Conservation (phyloP, 495 filamentous ascomycete genomes). For the Hypoxylon lienhwacheense region DNA sequence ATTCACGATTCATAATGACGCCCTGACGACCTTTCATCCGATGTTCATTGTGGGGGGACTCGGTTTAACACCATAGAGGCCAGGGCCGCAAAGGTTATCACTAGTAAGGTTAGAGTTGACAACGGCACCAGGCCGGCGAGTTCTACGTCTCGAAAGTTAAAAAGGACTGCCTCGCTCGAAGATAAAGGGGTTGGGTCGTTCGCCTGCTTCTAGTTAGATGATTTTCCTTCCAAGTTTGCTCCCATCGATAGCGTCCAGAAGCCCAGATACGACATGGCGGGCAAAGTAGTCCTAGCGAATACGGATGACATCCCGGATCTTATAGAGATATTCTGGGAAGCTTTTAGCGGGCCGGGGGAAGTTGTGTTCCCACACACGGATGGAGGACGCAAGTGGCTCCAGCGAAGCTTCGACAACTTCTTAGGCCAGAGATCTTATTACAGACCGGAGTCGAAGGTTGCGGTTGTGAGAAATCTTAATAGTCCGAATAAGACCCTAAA, state of each 20-base stretch:
- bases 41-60: constrained; percentile 7
- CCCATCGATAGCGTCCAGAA: neutral
- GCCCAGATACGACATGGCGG: constrained; percentile 10
- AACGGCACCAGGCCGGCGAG: constrained; percentile 15
- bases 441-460: constrained; percentile 32
- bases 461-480: constrained; percentile 32
- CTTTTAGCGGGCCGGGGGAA: constrained; percentile 35
- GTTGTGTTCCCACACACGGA: constrained; percentile 34
- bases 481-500: constrained; percentile 5
- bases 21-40: constrained; percentile 24
- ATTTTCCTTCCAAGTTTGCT: neutral
- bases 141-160: constrained; percentile 6
- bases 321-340: constrained; percentile 37
- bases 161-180: neutral
- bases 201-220: neutral
- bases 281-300: constrained; percentile 45
- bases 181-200: constrained; percentile 3
- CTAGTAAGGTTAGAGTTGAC: constrained; percentile 26
- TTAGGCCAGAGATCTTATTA: constrained; percentile 34
- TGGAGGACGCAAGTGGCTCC: constrained; percentile 33
- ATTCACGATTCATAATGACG: no score
- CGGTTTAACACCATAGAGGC: constrained; percentile 16
- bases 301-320: constrained; percentile 37
- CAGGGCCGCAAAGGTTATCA: constrained; percentile 20
- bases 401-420: constrained; percentile 39